phyloP scores from a whole-genome alignment of 1,139 yeast species.

The Tardiomyces digboiensis region DNA sequence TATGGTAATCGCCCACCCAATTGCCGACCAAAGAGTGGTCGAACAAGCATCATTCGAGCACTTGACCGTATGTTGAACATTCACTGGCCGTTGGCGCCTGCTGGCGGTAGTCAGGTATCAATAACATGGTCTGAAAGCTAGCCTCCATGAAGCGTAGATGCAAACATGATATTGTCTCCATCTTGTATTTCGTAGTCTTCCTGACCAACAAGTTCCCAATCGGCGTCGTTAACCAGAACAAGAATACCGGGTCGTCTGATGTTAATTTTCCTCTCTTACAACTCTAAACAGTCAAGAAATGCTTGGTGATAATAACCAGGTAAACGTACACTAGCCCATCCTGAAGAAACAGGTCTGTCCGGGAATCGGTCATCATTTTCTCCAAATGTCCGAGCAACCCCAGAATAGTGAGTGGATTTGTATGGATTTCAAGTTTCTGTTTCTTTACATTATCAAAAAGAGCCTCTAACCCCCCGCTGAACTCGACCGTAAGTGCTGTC shows the following conservation, averaged over 20 bases:
- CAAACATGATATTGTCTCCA: slow-evolving; percentile 76
- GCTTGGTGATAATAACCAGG: slow-evolving; percentile 10
- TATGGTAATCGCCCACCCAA: too few species aligned
- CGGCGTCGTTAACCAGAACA: slow-evolving; percentile 87
- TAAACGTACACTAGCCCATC: slow-evolving; percentile 40
- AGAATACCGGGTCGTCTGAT: slow-evolving; percentile 82
- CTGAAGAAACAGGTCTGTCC: slow-evolving; percentile 66
- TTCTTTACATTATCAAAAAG: slow-evolving; percentile 46
- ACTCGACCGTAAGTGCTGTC: slow-evolving; percentile 20
- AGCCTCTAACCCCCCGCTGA: slow-evolving; percentile 60
- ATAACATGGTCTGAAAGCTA: too few species aligned
- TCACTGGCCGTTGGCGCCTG: too few species aligned
- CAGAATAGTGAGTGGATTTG: slow-evolving; percentile 38
- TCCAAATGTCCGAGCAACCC: slow-evolving; percentile 51
- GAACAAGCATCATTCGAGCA: too few species aligned
- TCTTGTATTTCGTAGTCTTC: slow-evolving; percentile 66
- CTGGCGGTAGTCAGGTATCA: too few species aligned
- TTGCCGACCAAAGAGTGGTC: too few species aligned
- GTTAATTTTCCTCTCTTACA: background rate
- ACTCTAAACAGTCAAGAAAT: background rate
- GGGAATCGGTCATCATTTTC: slow-evolving; percentile 39
- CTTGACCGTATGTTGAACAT: too few species aligned
- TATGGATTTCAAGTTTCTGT: slow-evolving; percentile 30
- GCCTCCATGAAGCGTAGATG: slow-evolving; percentile 95
- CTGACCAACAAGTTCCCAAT: slow-evolving; percentile 94